These are phyloP conservation scores for Kwoniella shivajii DNA, from an alignment of 1,284 basidiomycete genomes.

Conservation along the genomic window DNA sequence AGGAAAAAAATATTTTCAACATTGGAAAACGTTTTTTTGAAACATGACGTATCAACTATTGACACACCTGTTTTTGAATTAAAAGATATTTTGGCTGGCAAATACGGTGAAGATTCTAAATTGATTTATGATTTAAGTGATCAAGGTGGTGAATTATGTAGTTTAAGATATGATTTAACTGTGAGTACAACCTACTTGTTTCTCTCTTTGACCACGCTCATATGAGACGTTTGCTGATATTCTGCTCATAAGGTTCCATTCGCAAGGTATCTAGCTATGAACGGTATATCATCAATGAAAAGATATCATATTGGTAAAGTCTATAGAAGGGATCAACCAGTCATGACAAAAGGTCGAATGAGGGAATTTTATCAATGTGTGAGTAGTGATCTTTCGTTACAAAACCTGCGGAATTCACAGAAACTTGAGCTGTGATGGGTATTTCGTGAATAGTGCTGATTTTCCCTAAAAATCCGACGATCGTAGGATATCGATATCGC, in stretches of 20 bases:
- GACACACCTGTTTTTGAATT: conserved; percentile 99
- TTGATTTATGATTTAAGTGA: conserved; percentile 98
- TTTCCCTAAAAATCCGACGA: neutral
- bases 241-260: conserved; percentile 67
- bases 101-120: conserved; percentile 97
- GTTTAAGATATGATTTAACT: conserved; percentile 93
- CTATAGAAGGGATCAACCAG: conserved; percentile 93
- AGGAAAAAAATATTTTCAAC: conserved; percentile 87
- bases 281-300: conserved; percentile 74
- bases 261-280: conserved; percentile 94
- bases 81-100: conserved; percentile 91
- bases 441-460: too few relatives aligned
- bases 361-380: conserved; percentile 98
- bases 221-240: neutral
- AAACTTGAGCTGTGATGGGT: too few relatives aligned
- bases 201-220: neutral
- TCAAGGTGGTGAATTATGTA: conserved; percentile 97
- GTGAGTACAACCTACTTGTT: too few relatives aligned
- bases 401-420: neutral
- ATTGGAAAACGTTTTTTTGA: conserved; percentile 84
- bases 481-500: conserved; percentile 90
- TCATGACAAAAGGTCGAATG: conserved; percentile 98
- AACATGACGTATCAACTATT: conserved; percentile 87
- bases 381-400: conserved; percentile 41
- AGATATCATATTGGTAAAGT: conserved; percentile 98